phyloP scores from a whole-genome alignment of 768 basidiomycete species.

The Kwoniella shandongensis region DNA sequence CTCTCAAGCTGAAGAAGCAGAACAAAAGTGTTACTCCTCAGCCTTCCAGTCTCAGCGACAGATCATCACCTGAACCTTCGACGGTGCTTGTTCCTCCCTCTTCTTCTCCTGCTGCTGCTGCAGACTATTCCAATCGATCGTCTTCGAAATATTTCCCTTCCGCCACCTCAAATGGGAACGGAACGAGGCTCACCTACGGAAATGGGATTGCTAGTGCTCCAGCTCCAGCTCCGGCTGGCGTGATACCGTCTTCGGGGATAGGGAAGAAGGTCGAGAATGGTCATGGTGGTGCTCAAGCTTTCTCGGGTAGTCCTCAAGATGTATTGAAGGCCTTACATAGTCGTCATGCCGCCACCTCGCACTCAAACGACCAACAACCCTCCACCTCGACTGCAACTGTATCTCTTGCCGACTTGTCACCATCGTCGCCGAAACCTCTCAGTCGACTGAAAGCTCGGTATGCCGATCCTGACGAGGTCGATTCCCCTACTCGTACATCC shows the following conservation, averaged over 20 bases:
- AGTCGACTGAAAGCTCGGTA: slow-evolving; percentile 35
- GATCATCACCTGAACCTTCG: slow-evolving; percentile 20
- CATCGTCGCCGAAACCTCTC: slow-evolving; percentile 31
- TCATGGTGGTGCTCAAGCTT: neutral
- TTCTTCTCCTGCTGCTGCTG: slow-evolving; percentile 19
- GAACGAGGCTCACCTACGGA: slow-evolving; percentile 2
- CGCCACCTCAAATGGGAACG: neutral
- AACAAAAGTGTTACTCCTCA: slow-evolving; percentile 4
- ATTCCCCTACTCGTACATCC: slow-evolving; percentile 24
- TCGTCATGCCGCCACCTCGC: slow-evolving; percentile 14
- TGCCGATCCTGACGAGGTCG: slow-evolving; percentile 31
- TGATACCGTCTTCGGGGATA: slow-evolving; percentile 22
- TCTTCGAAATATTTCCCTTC: neutral
- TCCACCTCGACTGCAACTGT: neutral
- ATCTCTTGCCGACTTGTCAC: slow-evolving; percentile 13
- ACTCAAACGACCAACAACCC: slow-evolving; percentile 11
- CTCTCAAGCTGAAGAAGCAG: slow-evolving; percentile 14
- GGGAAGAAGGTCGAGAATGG: slow-evolving; percentile 7
- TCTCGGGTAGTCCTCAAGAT: slow-evolving; percentile 23
- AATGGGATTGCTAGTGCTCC: too few relatives aligned
- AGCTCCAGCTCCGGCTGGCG: neutral
- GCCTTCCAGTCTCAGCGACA: neutral
- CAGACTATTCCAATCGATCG: slow-evolving; percentile 1
- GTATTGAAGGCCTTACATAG: slow-evolving; percentile 19
- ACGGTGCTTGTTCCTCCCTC: slow-evolving; percentile 22